Evolutionary conservation across 2,329 filamentous ascomycete species (phyloP).

Genomic region (Apiospora hydei): DNA sequence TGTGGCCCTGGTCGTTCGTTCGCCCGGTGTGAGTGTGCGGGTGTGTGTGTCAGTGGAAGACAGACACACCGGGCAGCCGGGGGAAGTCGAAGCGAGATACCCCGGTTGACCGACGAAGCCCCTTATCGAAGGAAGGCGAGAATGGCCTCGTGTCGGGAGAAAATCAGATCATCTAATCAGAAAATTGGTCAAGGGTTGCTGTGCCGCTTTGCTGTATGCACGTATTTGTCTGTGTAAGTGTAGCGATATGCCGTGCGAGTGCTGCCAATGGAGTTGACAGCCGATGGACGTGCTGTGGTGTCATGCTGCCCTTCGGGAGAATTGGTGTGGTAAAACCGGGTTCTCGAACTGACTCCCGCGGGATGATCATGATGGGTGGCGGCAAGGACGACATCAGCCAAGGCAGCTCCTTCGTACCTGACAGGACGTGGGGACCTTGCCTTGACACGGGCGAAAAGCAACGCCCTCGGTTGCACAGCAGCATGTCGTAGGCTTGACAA

Average conservation of each 20-base stretch:
- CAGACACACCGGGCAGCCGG: not conserved
- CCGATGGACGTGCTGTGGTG: not conserved
- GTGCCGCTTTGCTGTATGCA: not conserved
- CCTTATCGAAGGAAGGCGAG: not conserved
- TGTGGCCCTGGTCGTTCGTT: not conserved
- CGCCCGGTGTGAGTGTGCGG: not conserved
- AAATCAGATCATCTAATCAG: slow-evolving; percentile 18
- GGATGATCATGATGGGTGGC: not conserved
- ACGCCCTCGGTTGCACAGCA: not conserved
- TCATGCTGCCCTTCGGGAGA: not conserved
- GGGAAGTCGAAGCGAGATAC: not conserved
- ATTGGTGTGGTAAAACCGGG: not conserved
- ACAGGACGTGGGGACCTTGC: not conserved
- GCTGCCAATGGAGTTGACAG: slow-evolving; percentile 8
- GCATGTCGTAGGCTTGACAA: slow-evolving; percentile 9
- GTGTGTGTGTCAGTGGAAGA: not conserved
- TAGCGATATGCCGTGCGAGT: not conserved
- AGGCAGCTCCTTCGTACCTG: not conserved
- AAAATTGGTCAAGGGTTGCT: not conserved
- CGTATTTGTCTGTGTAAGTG: not conserved
- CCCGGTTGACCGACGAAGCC: not conserved
- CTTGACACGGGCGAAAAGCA: not conserved
- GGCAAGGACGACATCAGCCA: not conserved
- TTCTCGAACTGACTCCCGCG: not conserved
- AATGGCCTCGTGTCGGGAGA: not conserved